Percentiles rank a stretch among this genome's conserved stretches.
Conservation (phyloP, 2,329 filamentous ascomycete genomes). For the Pleomassaria siparia region DNA sequence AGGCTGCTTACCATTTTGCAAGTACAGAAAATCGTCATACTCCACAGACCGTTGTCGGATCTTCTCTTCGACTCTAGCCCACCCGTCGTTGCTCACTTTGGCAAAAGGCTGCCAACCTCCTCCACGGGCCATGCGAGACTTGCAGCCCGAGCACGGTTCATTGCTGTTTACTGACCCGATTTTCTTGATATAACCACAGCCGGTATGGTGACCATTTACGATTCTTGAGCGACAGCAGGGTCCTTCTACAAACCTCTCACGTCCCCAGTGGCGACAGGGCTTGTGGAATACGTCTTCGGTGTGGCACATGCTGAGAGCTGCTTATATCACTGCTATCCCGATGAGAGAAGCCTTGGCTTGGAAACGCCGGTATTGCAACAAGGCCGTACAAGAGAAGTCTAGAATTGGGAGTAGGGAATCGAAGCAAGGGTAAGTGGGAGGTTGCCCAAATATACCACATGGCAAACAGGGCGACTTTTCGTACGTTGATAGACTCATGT, state of each 20-base stretch:
- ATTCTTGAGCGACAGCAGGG: constrained; percentile 33
- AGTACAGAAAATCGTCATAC: not conserved
- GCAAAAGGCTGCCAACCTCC: constrained; percentile 22
- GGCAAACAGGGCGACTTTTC: constrained; percentile 1
- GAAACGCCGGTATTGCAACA: not conserved
- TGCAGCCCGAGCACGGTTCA: constrained; percentile 22
- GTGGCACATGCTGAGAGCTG: constrained; percentile 29
- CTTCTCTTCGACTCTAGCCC: constrained; percentile 21
- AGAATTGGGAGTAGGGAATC: not conserved
- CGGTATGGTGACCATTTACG: constrained; percentile 18
- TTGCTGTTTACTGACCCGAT: constrained; percentile 27
- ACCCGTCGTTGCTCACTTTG: constrained; percentile 19
- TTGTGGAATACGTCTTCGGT: constrained; percentile 34
- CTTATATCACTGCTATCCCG: not conserved
- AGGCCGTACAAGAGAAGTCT: not conserved
- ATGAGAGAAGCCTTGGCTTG: not conserved
- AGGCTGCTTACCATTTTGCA: constrained; percentile 5
- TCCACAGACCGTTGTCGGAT: constrained; percentile 9
- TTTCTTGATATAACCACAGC: constrained; percentile 25
- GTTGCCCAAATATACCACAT: constrained; percentile 3
- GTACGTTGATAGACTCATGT: not conserved
- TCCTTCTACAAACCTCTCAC: constrained; percentile 26
- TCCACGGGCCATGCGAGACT: constrained; percentile 14
- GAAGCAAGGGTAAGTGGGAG: not conserved
- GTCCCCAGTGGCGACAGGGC: constrained; percentile 35